Evolutionary conservation across 768 basidiomycete genomes (phyloP).

Genomic region (Lactarius tabidus): DNA sequence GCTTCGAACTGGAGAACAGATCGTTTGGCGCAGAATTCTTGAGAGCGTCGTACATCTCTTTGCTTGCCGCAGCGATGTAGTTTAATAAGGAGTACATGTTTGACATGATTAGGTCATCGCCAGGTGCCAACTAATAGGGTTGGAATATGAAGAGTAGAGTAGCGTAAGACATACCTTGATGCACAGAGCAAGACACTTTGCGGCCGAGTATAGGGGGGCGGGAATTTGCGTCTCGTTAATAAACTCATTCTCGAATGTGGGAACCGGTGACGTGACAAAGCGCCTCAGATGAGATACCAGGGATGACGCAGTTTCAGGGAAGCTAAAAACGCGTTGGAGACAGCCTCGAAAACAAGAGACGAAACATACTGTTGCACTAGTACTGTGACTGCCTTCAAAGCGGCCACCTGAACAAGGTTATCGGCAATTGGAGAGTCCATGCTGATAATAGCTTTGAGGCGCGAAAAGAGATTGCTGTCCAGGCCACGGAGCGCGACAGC

Average conservation of each 20-base stretch:
- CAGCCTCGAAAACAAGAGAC: background rate
- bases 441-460: slow-evolving; percentile 71
- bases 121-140: slow-evolving; percentile 62
- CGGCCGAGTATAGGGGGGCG: slow-evolving; percentile 77
- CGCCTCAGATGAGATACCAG: slow-evolving; percentile 79
- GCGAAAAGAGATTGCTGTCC: slow-evolving; percentile 63
- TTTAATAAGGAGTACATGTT: slow-evolving; percentile 97
- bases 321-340: slow-evolving; percentile 42
- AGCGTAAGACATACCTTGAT: slow-evolving; percentile 55
- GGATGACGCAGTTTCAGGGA: slow-evolving; percentile 69
- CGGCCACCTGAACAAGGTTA: slow-evolving; percentile 83
- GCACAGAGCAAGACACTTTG: slow-evolving; percentile 86
- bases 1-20: slow-evolving; percentile 28
- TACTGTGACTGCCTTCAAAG: slow-evolving; percentile 78
- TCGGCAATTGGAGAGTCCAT: slow-evolving; percentile 79
- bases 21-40: slow-evolving; percentile 36
- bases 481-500: slow-evolving; percentile 66
- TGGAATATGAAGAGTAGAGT: slow-evolving; percentile 12
- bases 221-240: slow-evolving; percentile 67
- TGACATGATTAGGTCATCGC: slow-evolving; percentile 87
- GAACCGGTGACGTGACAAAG: slow-evolving; percentile 83
- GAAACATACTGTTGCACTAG: slow-evolving; percentile 70
- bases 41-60: slow-evolving; percentile 59
- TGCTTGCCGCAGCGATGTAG: slow-evolving; percentile 80
- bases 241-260: slow-evolving; percentile 86